Base-by-base conservation (phyloP, 495 filamentous ascomycete genomes). In the Hypoxylon subgilvum region DNA sequence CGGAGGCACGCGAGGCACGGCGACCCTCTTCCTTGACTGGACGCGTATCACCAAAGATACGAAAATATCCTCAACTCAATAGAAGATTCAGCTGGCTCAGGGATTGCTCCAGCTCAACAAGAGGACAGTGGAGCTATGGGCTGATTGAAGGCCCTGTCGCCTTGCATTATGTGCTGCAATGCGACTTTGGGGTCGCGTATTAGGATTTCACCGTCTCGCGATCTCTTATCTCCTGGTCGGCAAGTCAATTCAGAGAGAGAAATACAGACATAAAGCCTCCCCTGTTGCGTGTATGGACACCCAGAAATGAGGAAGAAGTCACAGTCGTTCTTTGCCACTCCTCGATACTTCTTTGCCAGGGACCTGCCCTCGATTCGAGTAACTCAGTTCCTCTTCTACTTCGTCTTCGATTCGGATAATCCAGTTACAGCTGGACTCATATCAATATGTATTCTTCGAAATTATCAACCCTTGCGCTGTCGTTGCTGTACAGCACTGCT, bases 31-130 rank as follows among this genome's bases (percentile, higher is more conserved):
- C 19, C 18, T 46, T 18, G 18, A 22, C 38, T 42, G 39, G 30
- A 63, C 59, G 59, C 59, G 59, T 63, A 57, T 52, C 1, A 40
- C 41, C 16, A 12, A 8, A 40, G 25, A 62, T 62, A 57, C 59
- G 59, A 63, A 36, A 45, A 19, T 17, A 23, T 52, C 25, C 45
- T 46, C 52, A 34, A 31, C 52, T 56, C 34, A 57, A 6, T 10
- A 13, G 4, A 46, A 8, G 13, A 16, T 25, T 52, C 47, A 52
- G 36, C 47, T 52, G n/a, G 14, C 28, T 27, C 18, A 46, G 47
- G 58, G 59, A 9, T 38, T 7, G 39, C 52, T n/a, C 12, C 17
- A 9, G 45, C 25, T 32, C 34, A 31, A 17, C 25, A 21, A 16
- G 34, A 45, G 35, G 13, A 36, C 28, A 52, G 35, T 39, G 47